Conservation (phyloP, 371 early-diverging fungal genomes). For the Apophysomyces elegans region DNA sequence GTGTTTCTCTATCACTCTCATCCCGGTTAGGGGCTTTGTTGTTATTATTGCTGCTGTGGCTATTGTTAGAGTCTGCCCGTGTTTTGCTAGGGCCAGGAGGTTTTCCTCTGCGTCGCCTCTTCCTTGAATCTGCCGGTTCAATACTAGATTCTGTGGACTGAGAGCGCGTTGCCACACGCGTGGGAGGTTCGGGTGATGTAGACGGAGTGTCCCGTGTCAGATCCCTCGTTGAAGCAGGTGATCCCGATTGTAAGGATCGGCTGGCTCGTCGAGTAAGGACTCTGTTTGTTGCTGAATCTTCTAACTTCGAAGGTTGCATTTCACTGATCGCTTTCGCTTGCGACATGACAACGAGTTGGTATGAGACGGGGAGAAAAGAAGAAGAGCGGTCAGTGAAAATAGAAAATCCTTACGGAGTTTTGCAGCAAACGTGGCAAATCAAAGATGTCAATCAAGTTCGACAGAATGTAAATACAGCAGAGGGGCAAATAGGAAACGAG, state of each 20-base stretch:
- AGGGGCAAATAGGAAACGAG: slow-evolving; percentile 1
- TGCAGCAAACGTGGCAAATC: slow-evolving; percentile 2
- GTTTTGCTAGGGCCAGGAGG: slow-evolving; percentile 13
- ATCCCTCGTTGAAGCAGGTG: slow-evolving; percentile 4
- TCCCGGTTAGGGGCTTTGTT: slow-evolving; percentile 12
- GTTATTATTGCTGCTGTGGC: slow-evolving; percentile 7
- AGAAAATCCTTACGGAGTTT: slow-evolving; percentile 8
- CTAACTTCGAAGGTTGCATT: slow-evolving; percentile 19
- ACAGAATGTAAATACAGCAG: neutral
- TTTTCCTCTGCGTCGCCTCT: slow-evolving; percentile 10
- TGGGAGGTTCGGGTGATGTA: slow-evolving; percentile 10
- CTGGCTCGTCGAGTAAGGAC: slow-evolving; percentile 28
- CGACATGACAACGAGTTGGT: slow-evolving; percentile 14
- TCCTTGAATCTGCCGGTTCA: slow-evolving; percentile 12
- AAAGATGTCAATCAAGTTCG: slow-evolving; percentile 2
- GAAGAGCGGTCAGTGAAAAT: slow-evolving; percentile 9
- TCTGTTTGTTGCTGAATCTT: slow-evolving; percentile 19
- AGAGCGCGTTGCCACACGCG: slow-evolving; percentile 29
- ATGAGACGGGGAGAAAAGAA: slow-evolving; percentile 10
- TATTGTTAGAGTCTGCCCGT: slow-evolving; percentile 6
- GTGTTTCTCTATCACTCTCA: slow-evolving; percentile 31
- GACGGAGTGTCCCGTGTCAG: slow-evolving; percentile 11
- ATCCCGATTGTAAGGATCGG: slow-evolving; percentile 15
- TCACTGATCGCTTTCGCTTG: slow-evolving; percentile 16
- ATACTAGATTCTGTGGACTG: slow-evolving; percentile 24